Evolutionary conservation across 192 early-diverging fungal species (phyloP), one percentile per base, ranked within the genome.

Genomic region (Hyaloraphidium curvatum): DNA sequence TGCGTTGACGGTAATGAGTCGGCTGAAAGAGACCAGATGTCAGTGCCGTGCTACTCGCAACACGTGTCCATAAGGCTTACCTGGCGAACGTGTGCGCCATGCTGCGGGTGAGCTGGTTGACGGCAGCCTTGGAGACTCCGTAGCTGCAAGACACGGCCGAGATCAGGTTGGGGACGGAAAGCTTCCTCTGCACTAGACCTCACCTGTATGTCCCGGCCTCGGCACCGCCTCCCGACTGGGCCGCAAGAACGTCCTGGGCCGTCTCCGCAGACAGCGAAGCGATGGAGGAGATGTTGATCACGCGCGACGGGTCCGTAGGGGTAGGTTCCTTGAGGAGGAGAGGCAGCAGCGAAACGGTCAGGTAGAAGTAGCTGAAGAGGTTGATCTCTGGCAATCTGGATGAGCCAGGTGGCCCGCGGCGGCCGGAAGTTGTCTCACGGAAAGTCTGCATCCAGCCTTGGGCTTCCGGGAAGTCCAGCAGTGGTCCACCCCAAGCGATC

Each of bases 251-350:
- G n/a, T 37, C 33, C 9, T 37, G 33, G 7, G 33, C 33, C 7
- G 33, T 37, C n/a, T 7, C 7, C 33, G 33, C 9, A n/a, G 7
- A 11, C 9, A 37, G 33, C 9, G 33, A 37, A 37, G 33, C 80
- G 51, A 88, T 68, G 1, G 75, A 83, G 2, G 84, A 81, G 59
- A 95, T 85, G 62, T 91, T 91, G 69, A 95, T 92, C 16, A 95
- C 76, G 14, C 79, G 66, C 2, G 82, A 67, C 2, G 87, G 85
- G 25, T 67, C 60, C 5, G 69, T 39, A 16, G 59, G 48, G 1
- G 67, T 70, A 2, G 76, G 71, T 9, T 63, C 74, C 22, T 70
- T 73, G 23, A 70, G 65, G 9, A 95, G 67, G 39, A 83, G 63
- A 3, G 84, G 86, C n/a, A 86, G 53, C 37, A 81, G 67, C 16